Evolutionary conservation across 2,329 filamentous ascomycete species (phyloP), one percentile per base, ranked within the genome.

Genomic region (Venturiaceae sp.): DNA sequence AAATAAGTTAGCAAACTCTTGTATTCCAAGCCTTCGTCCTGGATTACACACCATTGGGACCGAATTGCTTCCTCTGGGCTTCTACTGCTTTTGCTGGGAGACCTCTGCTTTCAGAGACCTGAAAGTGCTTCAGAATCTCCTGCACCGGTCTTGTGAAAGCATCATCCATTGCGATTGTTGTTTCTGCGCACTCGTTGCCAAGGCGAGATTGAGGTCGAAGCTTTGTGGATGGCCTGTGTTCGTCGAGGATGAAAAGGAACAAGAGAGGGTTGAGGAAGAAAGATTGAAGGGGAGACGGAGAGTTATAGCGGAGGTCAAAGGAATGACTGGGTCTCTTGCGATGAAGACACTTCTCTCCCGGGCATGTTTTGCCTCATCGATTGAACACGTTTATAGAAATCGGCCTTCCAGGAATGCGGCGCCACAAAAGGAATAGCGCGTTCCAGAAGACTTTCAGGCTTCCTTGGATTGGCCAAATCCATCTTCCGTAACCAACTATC

Each of bases 91-190:
- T 66, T 58, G 74, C 73, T 36, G 77, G 77, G 26, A 83, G 68
- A 60, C 81, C 81, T 55, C 71, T 68, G 52, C 72, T 65, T 68
- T 82, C 78, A 23, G 73, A 69, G 58, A 82, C 79, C 62, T 74
- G 64, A 66, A 83, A 82, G 62, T 80, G 71, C 62, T 72, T 70
- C 62, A 83, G 74, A 66, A 75, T 75, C 64, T 83, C 76, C 53
- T 71, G 69, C 55, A 77, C 71, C 62, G 77, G 73, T 65, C 71
- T 72, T 46, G 76, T 71, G 65, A 77, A 82, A 37, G 80, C 75
- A 67, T 77, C 75, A 65, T 83, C 80, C 80, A 83, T 83, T 34
- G 16, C 36, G 55, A 52, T 36, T 50, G 44, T 47, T 47, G 44
- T 26, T 53, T 36, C 50, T 53, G 32, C 52, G 52, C 19, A 6